These are phyloP conservation scores for Lodderomyces parapsilosis DNA, from an alignment of 1,139 yeast species.

Conservation along the genomic window DNA sequence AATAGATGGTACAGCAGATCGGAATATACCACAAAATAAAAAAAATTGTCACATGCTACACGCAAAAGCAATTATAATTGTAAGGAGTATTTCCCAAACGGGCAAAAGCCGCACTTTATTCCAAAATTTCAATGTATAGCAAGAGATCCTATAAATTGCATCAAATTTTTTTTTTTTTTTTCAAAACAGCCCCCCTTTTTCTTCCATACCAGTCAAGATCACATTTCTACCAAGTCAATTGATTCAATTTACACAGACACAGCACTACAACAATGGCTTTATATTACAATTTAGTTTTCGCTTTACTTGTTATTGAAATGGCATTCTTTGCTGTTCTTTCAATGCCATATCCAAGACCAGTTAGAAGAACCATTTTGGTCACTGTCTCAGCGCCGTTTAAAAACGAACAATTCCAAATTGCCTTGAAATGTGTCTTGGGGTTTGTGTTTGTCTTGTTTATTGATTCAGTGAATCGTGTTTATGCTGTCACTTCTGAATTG, in stretches of 20 bases:
- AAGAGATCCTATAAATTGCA: neutral
- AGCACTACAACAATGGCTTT: conserved; percentile 55
- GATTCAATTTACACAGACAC: conserved; percentile 4
- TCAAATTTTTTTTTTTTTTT: neutral
- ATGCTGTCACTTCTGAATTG: conserved; percentile 66
- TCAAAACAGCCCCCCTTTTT: too few species aligned
- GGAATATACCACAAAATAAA: neutral
- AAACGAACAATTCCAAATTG: conserved; percentile 70
- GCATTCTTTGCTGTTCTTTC: conserved; percentile 78
- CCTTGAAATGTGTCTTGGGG: conserved; percentile 77
- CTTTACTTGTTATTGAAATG: conserved; percentile 74
- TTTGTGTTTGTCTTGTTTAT: conserved; percentile 82
- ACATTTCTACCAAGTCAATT: conserved; percentile 1
- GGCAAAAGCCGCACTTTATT: conserved; percentile 2
- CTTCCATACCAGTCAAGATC: too few species aligned
- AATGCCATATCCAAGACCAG: conserved; percentile 75
- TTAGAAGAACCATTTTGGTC: conserved; percentile 67
- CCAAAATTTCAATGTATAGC: neutral
- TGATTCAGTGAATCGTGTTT: conserved; percentile 86
- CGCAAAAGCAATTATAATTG: neutral
- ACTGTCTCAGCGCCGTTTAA: conserved; percentile 69
- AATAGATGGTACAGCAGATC: too few species aligned
- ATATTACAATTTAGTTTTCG: conserved; percentile 74
- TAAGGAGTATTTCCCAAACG: neutral
- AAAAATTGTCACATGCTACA: neutral